These are phyloP conservation scores for Smithsoniella earleae DNA, from an alignment of 163 green algal genomes.

Conservation along the genomic window DNA sequence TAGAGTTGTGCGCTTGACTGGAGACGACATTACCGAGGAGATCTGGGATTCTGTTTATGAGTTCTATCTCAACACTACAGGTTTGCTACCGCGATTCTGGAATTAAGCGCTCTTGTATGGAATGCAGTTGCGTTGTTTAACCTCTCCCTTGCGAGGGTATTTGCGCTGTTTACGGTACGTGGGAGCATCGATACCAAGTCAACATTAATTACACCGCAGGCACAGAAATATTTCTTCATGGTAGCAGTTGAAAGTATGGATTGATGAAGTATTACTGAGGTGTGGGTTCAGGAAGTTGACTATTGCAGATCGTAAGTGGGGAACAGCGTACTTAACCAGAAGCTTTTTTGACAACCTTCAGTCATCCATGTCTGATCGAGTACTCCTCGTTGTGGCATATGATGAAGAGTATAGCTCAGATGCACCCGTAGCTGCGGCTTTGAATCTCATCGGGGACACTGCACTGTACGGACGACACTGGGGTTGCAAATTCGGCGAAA, in stretches of 20 bases:
- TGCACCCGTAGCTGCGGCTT: conserved; percentile 56
- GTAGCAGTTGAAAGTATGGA: no score
- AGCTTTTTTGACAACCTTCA: conserved; percentile 72
- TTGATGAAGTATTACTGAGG: no score
- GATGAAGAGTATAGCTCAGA: conserved; percentile 35
- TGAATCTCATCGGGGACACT: conserved; percentile 74
- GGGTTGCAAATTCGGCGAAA: conserved; percentile 48
- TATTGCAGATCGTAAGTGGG: conserved; percentile 60
- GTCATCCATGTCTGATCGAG: conserved; percentile 45
- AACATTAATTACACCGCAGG: no score
- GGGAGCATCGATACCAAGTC: no score
- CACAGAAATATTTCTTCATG: no score
- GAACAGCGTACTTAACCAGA: conserved; percentile 66
- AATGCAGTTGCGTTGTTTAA: neutral
- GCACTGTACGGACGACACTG: conserved; percentile 77
- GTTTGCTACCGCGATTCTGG: neutral
- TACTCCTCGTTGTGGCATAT: conserved; percentile 73
- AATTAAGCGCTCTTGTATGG: neutral
- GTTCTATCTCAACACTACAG: conserved; percentile 56
- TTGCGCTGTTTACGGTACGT: no score
- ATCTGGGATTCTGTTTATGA: conserved; percentile 72
- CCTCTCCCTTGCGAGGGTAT: neutral
- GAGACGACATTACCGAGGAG: conserved; percentile 40
- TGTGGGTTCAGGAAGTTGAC: neutral
- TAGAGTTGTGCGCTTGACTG: conserved; percentile 44